Base-by-base conservation (phyloP, 2,329 filamentous ascomycete species). In the Talaromyces pinophilus region DNA sequence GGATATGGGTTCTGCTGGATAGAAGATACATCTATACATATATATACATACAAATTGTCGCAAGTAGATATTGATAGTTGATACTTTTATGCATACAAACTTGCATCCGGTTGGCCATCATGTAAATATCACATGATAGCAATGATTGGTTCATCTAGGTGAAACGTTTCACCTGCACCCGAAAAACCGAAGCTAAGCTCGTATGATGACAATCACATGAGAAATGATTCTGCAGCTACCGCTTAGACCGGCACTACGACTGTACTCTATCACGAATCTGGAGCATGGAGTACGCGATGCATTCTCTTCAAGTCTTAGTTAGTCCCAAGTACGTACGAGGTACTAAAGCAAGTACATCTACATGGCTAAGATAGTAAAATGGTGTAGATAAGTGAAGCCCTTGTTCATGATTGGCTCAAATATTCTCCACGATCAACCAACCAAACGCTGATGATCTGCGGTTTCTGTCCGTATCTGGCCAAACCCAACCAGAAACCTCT, bases 1-100 rank as follows among this genome's bases (percentile, higher is more conserved):
- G 75, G 89, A 92, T 75, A 74, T 88, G 66, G 88, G 88, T 6
- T 66, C 66, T n/a, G 64, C 65, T 42, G 55, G 46, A 57, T 57
- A 57, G 54, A 17, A 5, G 10, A 38, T 35, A 3, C 17, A 55
- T 13, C 22, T 35, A 35, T 38, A 55, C n/a, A 35, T 33, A 25
- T 25, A 25, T 25, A 25, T 25, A 25, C 25, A 35, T 50, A 50
- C 46, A 25, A 25, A 50, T 50, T 5, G 22, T 22, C 44, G 44
- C 44, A 22, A 11, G 19, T 48, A 28, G 44, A 46, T 44, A 17
- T 42, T 42, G 46, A 17, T 30, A n/a, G 6, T 42, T 42, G 46
- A 17, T 30, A 30, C 2, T 30, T 30, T 4, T 54, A 30, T 38
- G 25, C 7, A 57, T 22, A 40, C n/a, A 10, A 38, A 19, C 13